Base-by-base conservation (phyloP, 495 filamentous ascomycete species). In the Tuber indicum region DNA sequence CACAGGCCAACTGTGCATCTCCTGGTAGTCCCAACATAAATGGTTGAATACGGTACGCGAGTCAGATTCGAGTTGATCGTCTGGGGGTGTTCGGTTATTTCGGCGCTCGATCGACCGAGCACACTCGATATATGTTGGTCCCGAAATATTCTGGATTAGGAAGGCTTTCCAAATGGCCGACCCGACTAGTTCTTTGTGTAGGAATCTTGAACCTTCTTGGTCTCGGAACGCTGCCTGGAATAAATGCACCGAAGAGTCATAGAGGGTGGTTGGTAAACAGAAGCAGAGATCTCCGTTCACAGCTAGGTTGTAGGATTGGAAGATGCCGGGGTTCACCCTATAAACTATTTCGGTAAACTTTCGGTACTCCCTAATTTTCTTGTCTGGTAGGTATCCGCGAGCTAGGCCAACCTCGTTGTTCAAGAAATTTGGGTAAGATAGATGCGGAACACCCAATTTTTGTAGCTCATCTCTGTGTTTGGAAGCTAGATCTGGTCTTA, bases 221-320 rank as follows among this genome's bases (percentile, higher is more conserved):
- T 72, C 78, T 74, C 79, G 74, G 72, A 82, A 82, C n/a, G 80
- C 81, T 23, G 81, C 81, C 46, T 43, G n/a, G 58, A 82, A 82
- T 39, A 78, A 71, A 47, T n/a, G 1, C 17, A 74, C 45, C 43
- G 36, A 58, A 45, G 49, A 58, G 9, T 82, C 77, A 47, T 80
- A 82, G 9, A 82, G 43, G 5, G 72, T 77, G 47, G 71, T 43
- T 2, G 44, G 49, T 39, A 72, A 74, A 39, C 81, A 73, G 43
- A 82, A 69, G 1, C 69, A 42, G 42, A 58, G 43, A 16, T 80
- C 49, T 70, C 75, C 77, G 16, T 82, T 45, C 9, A 82, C 39
- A 12, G 81, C 81, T 14, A 82, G 47, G 41, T 71, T 72, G 36
- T 62, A 46, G 32, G 41, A 62, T 36, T 39, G 74, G 70, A 80